Conservation (phyloP, 1,284 basidiomycete genomes). For the Melampsora larici-populina region DNA sequence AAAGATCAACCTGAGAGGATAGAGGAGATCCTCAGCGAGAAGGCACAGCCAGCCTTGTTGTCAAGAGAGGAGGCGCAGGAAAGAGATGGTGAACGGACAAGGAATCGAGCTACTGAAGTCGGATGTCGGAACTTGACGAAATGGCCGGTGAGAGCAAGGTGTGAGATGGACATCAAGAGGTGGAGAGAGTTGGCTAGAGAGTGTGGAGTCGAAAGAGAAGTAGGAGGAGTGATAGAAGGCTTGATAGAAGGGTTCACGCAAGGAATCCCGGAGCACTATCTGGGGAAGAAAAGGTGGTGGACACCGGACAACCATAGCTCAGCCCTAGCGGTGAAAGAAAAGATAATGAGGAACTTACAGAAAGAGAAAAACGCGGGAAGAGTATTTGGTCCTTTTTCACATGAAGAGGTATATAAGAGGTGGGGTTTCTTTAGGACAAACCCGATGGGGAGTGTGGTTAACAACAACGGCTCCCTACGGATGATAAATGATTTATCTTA, state of each 20-base stretch:
- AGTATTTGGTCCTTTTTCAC: slow-evolving; percentile 1
- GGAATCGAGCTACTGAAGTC: too few relatives aligned
- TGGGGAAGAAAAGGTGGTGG: neutral
- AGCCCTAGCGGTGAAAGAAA: too few relatives aligned
- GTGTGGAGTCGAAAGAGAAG: neutral
- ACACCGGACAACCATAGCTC: too few relatives aligned
- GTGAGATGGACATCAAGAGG: neutral
- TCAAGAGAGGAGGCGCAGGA: too few relatives aligned
- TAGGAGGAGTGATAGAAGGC: neutral
- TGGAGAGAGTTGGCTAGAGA: neutral
- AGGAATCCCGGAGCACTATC: neutral
- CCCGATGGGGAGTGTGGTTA: neutral
- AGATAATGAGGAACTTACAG: too few relatives aligned
- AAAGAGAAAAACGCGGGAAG: neutral
- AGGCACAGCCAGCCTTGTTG: too few relatives aligned
- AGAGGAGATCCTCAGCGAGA: too few relatives aligned
- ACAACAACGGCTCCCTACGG: neutral
- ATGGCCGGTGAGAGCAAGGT: neutral
- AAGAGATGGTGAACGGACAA: too few relatives aligned
- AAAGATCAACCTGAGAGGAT: too few relatives aligned
- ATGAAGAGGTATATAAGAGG: neutral
- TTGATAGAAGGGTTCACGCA: neutral
- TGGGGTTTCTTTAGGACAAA: slow-evolving; percentile 3
- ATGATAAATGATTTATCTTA: slow-evolving; percentile 1
- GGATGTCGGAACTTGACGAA: too few relatives aligned